Evolutionary conservation across 176 grass and related monocot species (phyloP).

Genomic region (Elymus sibiricus): DNA sequence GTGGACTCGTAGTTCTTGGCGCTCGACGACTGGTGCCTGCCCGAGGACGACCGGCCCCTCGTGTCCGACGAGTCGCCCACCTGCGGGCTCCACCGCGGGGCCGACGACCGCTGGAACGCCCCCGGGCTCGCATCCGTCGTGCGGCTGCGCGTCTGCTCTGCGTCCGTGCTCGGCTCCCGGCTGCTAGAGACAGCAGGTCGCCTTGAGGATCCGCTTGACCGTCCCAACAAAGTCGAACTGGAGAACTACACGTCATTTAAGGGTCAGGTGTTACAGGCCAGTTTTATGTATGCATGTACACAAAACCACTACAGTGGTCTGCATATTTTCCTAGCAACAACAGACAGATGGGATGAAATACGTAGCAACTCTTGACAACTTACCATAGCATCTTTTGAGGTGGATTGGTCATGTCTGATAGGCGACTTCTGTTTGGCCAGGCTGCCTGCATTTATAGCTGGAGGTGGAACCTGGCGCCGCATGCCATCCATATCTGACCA

Average conservation of each 20-base stretch:
- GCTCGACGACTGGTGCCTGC: constrained; percentile 43
- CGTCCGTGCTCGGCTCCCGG: constrained; percentile 42
- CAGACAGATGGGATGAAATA: neutral
- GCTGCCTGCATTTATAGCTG: constrained; percentile 47
- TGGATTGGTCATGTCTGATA: constrained; percentile 27
- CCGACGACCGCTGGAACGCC: constrained; percentile 51
- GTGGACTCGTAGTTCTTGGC: constrained; percentile 83
- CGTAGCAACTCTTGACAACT: neutral
- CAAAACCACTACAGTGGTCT: neutral
- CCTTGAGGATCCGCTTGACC: constrained; percentile 90
- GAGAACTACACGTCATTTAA: constrained; percentile 87
- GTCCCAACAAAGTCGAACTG: constrained; percentile 88
- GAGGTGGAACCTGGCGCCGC: constrained; percentile 48
- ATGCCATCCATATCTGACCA: constrained; percentile 68
- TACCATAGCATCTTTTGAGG: constrained; percentile 56
- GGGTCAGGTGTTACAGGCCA: constrained; percentile 74
- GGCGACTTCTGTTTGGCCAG: constrained; percentile 55
- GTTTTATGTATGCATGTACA: neutral
- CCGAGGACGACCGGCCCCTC: constrained; percentile 45
- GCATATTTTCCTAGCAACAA: neutral
- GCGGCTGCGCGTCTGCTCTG: constrained; percentile 36
- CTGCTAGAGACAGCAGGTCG: constrained; percentile 89
- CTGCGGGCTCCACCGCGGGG: constrained; percentile 46
- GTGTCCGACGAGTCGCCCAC: constrained; percentile 36
- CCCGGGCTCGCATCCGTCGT: constrained; percentile 61